Evolutionary conservation across 2,329 filamentous ascomycete species (phyloP).

Genomic region (Curvularia lunata): DNA sequence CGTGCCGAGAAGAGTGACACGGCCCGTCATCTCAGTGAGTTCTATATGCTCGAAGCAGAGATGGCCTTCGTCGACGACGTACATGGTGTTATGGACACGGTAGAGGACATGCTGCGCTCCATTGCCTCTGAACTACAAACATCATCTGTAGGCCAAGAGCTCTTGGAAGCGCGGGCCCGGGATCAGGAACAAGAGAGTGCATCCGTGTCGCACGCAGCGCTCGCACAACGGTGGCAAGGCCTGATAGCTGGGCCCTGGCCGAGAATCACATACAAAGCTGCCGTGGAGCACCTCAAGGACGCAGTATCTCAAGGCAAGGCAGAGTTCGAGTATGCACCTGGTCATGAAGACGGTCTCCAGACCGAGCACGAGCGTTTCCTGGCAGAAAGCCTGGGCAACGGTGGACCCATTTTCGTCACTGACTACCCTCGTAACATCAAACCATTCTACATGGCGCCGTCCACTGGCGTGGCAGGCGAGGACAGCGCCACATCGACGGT

Average conservation of each 20-base stretch:
- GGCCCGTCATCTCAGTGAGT: slow-evolving; percentile 90
- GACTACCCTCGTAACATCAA: slow-evolving; percentile 90
- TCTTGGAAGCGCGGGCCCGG: slow-evolving; percentile 57
- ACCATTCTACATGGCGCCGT: slow-evolving; percentile 84
- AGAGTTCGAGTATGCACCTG: slow-evolving; percentile 70
- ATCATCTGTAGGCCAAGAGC: slow-evolving; percentile 61
- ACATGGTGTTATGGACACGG: slow-evolving; percentile 74
- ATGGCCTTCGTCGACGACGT: slow-evolving; percentile 77
- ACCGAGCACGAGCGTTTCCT: slow-evolving; percentile 93
- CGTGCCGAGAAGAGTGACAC: slow-evolving; percentile 86
- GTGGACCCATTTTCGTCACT: slow-evolving; percentile 83
- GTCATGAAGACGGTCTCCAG: slow-evolving; percentile 77
- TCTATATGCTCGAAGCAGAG: slow-evolving; percentile 98
- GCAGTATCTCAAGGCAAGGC: slow-evolving; percentile 58
- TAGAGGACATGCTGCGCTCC: slow-evolving; percentile 76
- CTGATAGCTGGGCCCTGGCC: slow-evolving; percentile 77
- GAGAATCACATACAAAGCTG: slow-evolving; percentile 81
- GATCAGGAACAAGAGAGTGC: slow-evolving; percentile 44
- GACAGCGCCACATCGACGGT: slow-evolving; percentile 61
- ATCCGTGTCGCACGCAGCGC: slow-evolving; percentile 56
- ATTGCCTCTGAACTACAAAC: slow-evolving; percentile 58
- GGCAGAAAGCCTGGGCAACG: slow-evolving; percentile 69
- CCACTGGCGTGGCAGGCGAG: slow-evolving; percentile 21
- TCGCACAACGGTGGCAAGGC: slow-evolving; percentile 75
- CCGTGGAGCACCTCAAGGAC: slow-evolving; percentile 70